A percentile compares a stretch with the other conserved stretches of the same genome.
phyloP scores from a whole-genome alignment of 257 asterid genomes.

The Haberlea rhodopensis region DNA sequence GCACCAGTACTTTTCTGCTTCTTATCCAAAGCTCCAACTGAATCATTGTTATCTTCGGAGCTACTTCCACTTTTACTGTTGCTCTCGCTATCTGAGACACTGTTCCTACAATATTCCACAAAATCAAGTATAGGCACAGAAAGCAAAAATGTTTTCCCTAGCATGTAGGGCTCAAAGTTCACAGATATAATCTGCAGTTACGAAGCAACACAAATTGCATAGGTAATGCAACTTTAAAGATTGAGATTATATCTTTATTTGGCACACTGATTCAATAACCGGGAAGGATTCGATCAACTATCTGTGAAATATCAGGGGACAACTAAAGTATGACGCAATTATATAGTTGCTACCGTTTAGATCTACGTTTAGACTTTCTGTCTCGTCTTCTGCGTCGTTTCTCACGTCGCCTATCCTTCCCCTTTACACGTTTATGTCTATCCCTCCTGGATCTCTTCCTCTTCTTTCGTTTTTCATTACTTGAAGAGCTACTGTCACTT shows the following conservation, averaged over 20 bases:
- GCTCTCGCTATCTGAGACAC: conserved; percentile 58
- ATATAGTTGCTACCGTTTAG: conserved; percentile 53
- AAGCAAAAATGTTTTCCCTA: background rate
- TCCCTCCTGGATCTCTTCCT: conserved; percentile 85
- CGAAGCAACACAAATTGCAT: background rate
- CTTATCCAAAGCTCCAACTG: conserved; percentile 35
- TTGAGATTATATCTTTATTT: too few relatives aligned
- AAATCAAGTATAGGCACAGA: background rate
- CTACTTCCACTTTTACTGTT: conserved; percentile 43
- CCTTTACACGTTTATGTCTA: conserved; percentile 61
- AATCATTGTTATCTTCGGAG: conserved; percentile 47
- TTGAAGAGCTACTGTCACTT: conserved; percentile 76
- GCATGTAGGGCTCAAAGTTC: background rate
- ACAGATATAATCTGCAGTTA: background rate
- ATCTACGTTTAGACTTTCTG: conserved; percentile 66
- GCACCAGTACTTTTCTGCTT: conserved; percentile 48
- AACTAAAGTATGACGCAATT: background rate
- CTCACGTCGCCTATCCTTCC: conserved; percentile 71
- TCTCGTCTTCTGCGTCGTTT: conserved; percentile 81
- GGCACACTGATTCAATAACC: background rate
- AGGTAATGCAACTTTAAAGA: background rate
- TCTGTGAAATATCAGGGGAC: background rate
- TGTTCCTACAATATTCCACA: conserved; percentile 45
- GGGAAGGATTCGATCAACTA: background rate
- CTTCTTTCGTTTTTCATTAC: conserved; percentile 75